These are phyloP conservation scores for Linaria vulgaris DNA, from an alignment of 257 asterid species.

Conservation along the genomic window DNA sequence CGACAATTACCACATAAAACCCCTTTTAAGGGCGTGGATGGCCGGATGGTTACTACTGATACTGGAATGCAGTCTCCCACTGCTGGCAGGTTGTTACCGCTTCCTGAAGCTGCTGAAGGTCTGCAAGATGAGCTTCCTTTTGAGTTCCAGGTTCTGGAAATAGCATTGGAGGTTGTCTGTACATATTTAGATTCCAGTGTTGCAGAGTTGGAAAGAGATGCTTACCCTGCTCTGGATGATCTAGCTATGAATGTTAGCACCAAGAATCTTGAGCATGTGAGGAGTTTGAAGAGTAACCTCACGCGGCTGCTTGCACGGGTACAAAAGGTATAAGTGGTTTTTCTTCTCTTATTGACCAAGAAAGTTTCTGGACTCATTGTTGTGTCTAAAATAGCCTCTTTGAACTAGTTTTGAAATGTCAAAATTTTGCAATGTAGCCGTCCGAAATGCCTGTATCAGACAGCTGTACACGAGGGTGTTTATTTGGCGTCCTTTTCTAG, in stretches of 20 bases:
- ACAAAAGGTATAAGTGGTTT: slow-evolving; percentile 63
- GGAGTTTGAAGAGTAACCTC: slow-evolving; percentile 91
- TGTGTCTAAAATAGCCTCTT: too few relatives aligned
- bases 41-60: slow-evolving; percentile 42
- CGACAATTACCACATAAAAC: slow-evolving; percentile 54
- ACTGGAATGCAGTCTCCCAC: slow-evolving; percentile 51
- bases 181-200: slow-evolving; percentile 74
- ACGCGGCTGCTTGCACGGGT: slow-evolving; percentile 93
- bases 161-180: slow-evolving; percentile 93
- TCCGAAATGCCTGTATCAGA: too few relatives aligned
- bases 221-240: slow-evolving; percentile 95
- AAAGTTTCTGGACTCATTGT: background rate
- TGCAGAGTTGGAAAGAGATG: slow-evolving; percentile 87
- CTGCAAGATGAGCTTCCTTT: slow-evolving; percentile 91
- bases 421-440: too few relatives aligned
- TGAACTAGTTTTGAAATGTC: background rate
- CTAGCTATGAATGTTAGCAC: slow-evolving; percentile 92
- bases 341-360: slow-evolving; percentile 18
- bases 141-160: slow-evolving; percentile 97
- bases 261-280: slow-evolving; percentile 86
- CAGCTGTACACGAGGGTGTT: too few relatives aligned
- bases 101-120: slow-evolving; percentile 71
- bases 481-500: too few relatives aligned
- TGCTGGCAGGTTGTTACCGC: slow-evolving; percentile 58
- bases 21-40: slow-evolving; percentile 24